phyloP scores from a whole-genome alignment of 768 basidiomycete species.

The Suillus sp. region DNA sequence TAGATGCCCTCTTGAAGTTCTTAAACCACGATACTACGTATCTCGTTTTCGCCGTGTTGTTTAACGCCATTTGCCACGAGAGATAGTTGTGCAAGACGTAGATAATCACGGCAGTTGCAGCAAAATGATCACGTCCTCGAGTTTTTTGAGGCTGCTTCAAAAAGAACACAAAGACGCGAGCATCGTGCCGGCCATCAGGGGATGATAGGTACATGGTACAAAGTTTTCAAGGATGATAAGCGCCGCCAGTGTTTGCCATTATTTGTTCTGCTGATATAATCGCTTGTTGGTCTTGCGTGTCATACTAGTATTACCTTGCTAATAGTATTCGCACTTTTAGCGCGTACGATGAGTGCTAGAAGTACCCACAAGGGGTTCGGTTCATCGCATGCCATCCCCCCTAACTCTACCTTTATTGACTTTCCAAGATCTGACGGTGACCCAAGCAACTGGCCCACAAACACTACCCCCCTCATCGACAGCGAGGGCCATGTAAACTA shows the following conservation, averaged over 20 bases:
- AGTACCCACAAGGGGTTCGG: conserved; percentile 13
- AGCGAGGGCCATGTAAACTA: conserved; percentile 69
- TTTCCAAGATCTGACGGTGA: conserved; percentile 68
- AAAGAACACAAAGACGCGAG: background rate
- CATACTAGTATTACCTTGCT: no score
- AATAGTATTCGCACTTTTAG: background rate
- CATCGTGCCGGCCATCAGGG: background rate
- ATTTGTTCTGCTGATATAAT: conserved; percentile 11
- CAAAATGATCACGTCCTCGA: background rate
- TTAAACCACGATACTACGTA: conserved; percentile 36
- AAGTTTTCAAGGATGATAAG: background rate
- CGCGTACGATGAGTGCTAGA: conserved; percentile 25
- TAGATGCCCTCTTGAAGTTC: conserved; percentile 52
- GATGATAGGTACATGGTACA: background rate
- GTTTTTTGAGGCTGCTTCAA: background rate
- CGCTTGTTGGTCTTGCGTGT: background rate
- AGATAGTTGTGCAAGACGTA: conserved; percentile 50
- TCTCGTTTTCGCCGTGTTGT: conserved; percentile 61
- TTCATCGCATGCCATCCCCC: conserved; percentile 41
- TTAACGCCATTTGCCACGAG: conserved; percentile 64
- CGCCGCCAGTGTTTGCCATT: background rate
- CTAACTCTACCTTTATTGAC: conserved; percentile 55
- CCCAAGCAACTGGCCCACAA: conserved; percentile 52
- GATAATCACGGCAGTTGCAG: conserved; percentile 56
- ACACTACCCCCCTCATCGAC: conserved; percentile 56